Percentiles rank a stretch among this genome's conserved stretches.
Evolutionary conservation across 306 rosid genomes (phyloP).

Genomic region (Corylus avellana): DNA sequence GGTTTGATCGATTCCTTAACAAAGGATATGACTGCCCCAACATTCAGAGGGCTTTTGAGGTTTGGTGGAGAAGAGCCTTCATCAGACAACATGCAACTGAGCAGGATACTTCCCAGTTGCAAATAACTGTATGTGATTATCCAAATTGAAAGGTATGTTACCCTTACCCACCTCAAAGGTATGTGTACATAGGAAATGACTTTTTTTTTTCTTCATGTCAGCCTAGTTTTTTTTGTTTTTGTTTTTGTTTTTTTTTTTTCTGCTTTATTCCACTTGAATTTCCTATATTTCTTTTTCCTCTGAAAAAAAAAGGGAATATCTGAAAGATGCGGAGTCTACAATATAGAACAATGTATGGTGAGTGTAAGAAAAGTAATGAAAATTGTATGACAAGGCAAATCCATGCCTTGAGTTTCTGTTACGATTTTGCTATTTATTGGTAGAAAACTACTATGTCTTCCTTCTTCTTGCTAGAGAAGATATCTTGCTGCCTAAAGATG

Average conservation of each 20-base stretch:
- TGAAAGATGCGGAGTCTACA: background rate
- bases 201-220: conserved; percentile 1
- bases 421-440: background rate
- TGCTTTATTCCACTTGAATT: conserved; percentile 15
- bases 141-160: conserved; percentile 43
- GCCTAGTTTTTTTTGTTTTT: background rate
- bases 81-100: conserved; percentile 56
- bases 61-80: conserved; percentile 98
- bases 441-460: too few species aligned
- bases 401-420: background rate
- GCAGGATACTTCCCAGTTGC: conserved; percentile 62
- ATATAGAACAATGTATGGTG: background rate
- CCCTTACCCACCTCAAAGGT: background rate
- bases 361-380: background rate
- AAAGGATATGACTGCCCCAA: conserved; percentile 94
- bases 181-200: conserved; percentile 31
- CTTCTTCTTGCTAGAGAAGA: too few species aligned
- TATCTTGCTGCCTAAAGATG: background rate
- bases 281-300: conserved; percentile 14
- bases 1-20: conserved; percentile 82
- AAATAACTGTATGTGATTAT: conserved; percentile 63
- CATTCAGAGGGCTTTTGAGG: conserved; percentile 86
- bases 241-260: background rate
- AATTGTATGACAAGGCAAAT: background rate
- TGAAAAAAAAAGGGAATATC: background rate